Evolutionary conservation across 805 yeast species (phyloP).

Genomic region (Nakazawaea ishiwadae): DNA sequence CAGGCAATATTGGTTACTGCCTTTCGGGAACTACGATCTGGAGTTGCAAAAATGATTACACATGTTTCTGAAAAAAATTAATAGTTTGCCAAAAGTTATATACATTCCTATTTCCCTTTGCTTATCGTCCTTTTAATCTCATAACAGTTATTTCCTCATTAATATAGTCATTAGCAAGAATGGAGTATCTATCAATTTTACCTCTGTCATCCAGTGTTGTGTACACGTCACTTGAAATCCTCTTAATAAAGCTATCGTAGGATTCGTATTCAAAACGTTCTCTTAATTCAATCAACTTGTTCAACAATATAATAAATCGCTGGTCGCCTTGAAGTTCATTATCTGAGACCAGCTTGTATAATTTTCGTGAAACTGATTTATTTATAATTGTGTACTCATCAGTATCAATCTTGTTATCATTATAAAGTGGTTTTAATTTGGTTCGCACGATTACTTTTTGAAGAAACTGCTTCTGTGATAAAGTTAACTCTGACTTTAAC

Average conservation of each 20-base stretch:
- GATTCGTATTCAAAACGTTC: conserved; percentile 23
- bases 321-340: conserved; percentile 1
- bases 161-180: conserved; percentile 1
- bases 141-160: neutral
- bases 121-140: neutral
- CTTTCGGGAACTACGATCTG: conserved; percentile 16
- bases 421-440: conserved; percentile 44
- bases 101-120: no score
- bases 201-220: conserved; percentile 4
- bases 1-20: conserved; percentile 21
- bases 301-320: conserved; percentile 14
- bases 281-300: conserved; percentile 23
- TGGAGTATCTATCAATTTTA: neutral
- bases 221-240: conserved; percentile 8
- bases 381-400: conserved; percentile 52
- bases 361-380: conserved; percentile 52
- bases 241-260: conserved; percentile 16
- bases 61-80: no score
- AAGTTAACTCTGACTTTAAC: conserved; percentile 14
- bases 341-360: conserved; percentile 35
- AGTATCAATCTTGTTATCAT: conserved; percentile 25
- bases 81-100: no score
- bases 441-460: conserved; percentile 54
- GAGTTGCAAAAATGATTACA: neutral
- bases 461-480: conserved; percentile 47